Evolutionary conservation across 208 protist species (phyloP), one percentile per base, ranked within the genome.

Genomic region (Crithidia sp.): DNA sequence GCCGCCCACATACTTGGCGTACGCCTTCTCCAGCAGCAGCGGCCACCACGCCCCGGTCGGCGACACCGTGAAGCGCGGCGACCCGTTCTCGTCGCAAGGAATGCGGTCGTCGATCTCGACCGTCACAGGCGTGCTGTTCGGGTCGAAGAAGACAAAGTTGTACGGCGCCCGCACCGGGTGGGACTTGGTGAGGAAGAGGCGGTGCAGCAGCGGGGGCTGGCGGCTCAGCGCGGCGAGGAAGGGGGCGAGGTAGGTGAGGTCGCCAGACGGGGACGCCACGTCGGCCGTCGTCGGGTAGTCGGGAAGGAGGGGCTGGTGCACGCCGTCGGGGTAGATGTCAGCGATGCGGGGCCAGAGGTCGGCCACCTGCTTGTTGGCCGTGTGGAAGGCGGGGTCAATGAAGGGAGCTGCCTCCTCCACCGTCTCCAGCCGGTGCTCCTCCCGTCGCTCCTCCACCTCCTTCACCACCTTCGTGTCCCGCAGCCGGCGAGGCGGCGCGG

Each of bases 21-120:
- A 96, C 41, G 92, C 92, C 87, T 96, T 96, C 82, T 96, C 92
- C 63, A 96, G 82, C 57, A 96, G 72, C 40, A 94, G 74, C 44
- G 92, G 90, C 69, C 90, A 96, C 86, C 86, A 91, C 77, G 86
- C 84, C 37, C 81, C 85, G 8, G 77, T 73, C 39, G 89, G 87
- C 47, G 86, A 77, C 44, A 77, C 84, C 28, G 87, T 89, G 71
- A 92, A 95, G 79, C 87, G 88, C 28, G 90, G 90, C 62, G 84
- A 79, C 14, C 82, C 70, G 16, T 83, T 83, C 40, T 71, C 79
- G 69, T 93, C 80, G 68, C 85, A 89, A 36, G 90, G 88, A 19
- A 95, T 77, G 62, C 90, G 88, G 69, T 93, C 90, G 67, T 95
- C 90, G 64, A 95, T 76, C 59, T 92, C 88, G 4, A 95, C 81